These are phyloP conservation scores for Fusarium nodosum DNA, from an alignment of 2,329 filamentous ascomycete genomes.

Conservation along the genomic window DNA sequence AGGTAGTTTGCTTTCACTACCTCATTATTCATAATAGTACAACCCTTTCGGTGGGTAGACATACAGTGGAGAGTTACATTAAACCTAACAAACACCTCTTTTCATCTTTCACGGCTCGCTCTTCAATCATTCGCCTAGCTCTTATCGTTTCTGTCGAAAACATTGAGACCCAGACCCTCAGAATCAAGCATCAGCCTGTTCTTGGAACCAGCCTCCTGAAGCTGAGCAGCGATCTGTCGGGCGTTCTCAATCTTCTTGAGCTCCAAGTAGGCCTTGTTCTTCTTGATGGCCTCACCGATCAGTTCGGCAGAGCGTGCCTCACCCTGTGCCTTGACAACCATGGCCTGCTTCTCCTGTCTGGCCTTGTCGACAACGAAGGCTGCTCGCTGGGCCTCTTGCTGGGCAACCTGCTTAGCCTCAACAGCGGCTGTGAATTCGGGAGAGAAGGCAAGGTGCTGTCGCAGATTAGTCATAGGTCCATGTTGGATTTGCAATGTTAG, in stretches of 20 bases:
- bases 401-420: slow-evolving; percentile 80
- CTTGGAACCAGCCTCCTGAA: slow-evolving; percentile 87
- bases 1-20: slow-evolving; percentile 44
- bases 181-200: slow-evolving; percentile 96
- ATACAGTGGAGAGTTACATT: slow-evolving; percentile 64
- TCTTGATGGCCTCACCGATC: slow-evolving; percentile 99
- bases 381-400: slow-evolving; percentile 95
- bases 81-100: slow-evolving; percentile 31
- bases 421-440: slow-evolving; percentile 81
- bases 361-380: slow-evolving; percentile 99
- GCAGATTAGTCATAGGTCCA: slow-evolving; percentile 15
- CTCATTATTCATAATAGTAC: slow-evolving; percentile 51
- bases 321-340: slow-evolving; percentile 98
- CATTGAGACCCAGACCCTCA: slow-evolving; percentile 91
- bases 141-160: slow-evolving; percentile 70
- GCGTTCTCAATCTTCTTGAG: slow-evolving; percentile 99
- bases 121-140: slow-evolving; percentile 40
- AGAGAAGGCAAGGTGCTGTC: slow-evolving; percentile 77
- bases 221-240: slow-evolving; percentile 84
- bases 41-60: slow-evolving; percentile 52
- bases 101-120: slow-evolving; percentile 7
- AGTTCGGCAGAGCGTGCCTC: slow-evolving; percentile 97
- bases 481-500: not conserved
- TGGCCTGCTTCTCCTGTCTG: slow-evolving; percentile 98
- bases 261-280: slow-evolving; percentile 96